phyloP scores from a whole-genome alignment of 1,139 yeast species.

The Yamadazyma dushanensis region DNA sequence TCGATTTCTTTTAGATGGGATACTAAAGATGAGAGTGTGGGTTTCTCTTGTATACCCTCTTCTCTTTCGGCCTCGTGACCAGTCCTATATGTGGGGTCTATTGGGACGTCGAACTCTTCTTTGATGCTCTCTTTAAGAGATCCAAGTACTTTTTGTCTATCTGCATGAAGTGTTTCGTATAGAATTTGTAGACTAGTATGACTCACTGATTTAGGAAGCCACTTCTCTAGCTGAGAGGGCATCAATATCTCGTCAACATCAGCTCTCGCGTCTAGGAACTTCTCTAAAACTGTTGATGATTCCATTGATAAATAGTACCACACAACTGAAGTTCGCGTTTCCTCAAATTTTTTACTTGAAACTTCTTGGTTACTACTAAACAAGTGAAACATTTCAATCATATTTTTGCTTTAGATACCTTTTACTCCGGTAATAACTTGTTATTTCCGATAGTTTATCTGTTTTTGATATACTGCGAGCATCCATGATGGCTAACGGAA shows the following conservation, averaged over 20 bases:
- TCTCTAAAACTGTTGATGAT: slow-evolving; percentile 13
- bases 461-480: no score
- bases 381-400: no score
- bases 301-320: slow-evolving; percentile 7
- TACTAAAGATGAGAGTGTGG: slow-evolving; percentile 12
- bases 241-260: slow-evolving; percentile 10
- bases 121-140: slow-evolving; percentile 19
- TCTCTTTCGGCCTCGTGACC: slow-evolving; percentile 1
- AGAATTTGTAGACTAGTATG: slow-evolving; percentile 12
- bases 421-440: no score
- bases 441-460: no score
- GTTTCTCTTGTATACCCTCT: slow-evolving; percentile 4
- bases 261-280: slow-evolving; percentile 11
- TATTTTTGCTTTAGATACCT: no score
- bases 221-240: slow-evolving; percentile 10
- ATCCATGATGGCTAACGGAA: slow-evolving; percentile 6
- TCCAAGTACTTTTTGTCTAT: slow-evolving; percentile 18
- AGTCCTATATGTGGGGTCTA: slow-evolving; percentile 12
- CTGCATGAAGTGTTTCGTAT: slow-evolving; percentile 13
- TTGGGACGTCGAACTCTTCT: slow-evolving; percentile 25
- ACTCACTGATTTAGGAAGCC: slow-evolving; percentile 19
- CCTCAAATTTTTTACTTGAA: no score
- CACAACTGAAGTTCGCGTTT: not conserved
- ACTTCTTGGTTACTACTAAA: no score
- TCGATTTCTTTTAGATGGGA: slow-evolving; percentile 16